Base-by-base conservation (phyloP, 2,329 filamentous ascomycete genomes). In the Colletotrichum navitas region DNA sequence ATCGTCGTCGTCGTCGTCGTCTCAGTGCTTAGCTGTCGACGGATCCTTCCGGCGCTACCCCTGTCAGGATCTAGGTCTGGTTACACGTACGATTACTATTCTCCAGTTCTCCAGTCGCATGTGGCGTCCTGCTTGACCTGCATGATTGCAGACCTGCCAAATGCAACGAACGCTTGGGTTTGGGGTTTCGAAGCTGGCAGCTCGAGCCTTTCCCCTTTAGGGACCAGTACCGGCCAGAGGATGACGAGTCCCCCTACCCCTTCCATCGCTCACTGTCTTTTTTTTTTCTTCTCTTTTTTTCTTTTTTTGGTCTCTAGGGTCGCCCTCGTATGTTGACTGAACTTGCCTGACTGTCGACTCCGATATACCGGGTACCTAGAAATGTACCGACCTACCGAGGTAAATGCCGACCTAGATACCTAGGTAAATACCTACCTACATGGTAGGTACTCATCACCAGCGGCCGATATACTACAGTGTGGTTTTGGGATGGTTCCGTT, bases 131-230 rank as follows among this genome's bases (percentile, higher is more conserved):
- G n/a, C n/a, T n/a, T n/a, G n/a, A n/a, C n/a, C 68, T 71, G 65
- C 65, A 68, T 71, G 63, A 60, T 58, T 68, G 58, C 58, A 60
- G 65, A 63, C 68, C 68, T 63, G 65, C 64, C 59, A 68, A 63
- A 68, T 68, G 65, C 65, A 68, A 71, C 45, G 52, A 71, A 71
- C 64, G 64, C 66, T 65, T 47, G 59, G 68, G 52, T 68, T 68
- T 71, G 59, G 64, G 65, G 64, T 71, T 71, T 71, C 64, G 68
- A 71, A 71, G 65, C 68, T 68, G 68, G 65, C 68, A 68, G 41
- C 39, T 64, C 54, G 65, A 71, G 65, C 68, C 59, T 68, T 68
- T 63, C 68, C 68, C 54, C 47, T 68, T 71, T 55, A 14, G 55
- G 68, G 59, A 11, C 21, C 65, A 68, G 59, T 59, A 56, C 68